These are phyloP conservation scores for Cyberlindnera veronae DNA, from an alignment of 805 yeast species.

Conservation along the genomic window DNA sequence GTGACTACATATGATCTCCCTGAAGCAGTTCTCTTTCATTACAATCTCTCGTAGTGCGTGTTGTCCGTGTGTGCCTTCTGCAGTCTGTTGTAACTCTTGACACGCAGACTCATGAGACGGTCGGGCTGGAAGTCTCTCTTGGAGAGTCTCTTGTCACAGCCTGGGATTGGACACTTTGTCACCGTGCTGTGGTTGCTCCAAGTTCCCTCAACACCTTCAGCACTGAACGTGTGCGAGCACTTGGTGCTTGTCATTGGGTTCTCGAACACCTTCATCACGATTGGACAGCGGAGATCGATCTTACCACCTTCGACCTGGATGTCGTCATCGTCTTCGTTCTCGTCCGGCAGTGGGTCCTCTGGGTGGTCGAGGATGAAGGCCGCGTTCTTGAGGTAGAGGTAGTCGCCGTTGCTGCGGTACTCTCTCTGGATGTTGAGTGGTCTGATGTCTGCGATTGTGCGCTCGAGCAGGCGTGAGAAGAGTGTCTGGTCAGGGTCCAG, in stretches of 20 bases:
- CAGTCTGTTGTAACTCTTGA: conserved; percentile 36
- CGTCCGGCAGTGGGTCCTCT: conserved; percentile 54
- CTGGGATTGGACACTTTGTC: conserved; percentile 55
- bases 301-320: conserved; percentile 66
- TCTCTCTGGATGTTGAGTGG: neutral
- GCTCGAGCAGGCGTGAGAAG: conserved; percentile 14
- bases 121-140: conserved; percentile 42
- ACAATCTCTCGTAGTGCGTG: conserved; percentile 16
- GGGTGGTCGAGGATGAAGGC: conserved; percentile 55
- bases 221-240: conserved; percentile 66
- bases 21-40: neutral
- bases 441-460: neutral
- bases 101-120: conserved; percentile 51
- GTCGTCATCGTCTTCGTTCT: conserved; percentile 41
- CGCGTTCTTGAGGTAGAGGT: conserved; percentile 36
- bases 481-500: conserved; percentile 3
- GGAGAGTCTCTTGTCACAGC: conserved; percentile 35
- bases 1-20: neutral
- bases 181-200: conserved; percentile 17
- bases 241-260: conserved; percentile 51
- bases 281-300: conserved; percentile 65
- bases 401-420: conserved; percentile 9
- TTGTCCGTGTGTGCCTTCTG: conserved; percentile 11
- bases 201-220: conserved; percentile 38
- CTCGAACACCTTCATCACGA: conserved; percentile 48